A percentile compares a stretch with the other conserved stretches of the same genome.
phyloP scores from a whole-genome alignment of 2,329 filamentous ascomycete species.

The Colletotrichum gigasporum region DNA sequence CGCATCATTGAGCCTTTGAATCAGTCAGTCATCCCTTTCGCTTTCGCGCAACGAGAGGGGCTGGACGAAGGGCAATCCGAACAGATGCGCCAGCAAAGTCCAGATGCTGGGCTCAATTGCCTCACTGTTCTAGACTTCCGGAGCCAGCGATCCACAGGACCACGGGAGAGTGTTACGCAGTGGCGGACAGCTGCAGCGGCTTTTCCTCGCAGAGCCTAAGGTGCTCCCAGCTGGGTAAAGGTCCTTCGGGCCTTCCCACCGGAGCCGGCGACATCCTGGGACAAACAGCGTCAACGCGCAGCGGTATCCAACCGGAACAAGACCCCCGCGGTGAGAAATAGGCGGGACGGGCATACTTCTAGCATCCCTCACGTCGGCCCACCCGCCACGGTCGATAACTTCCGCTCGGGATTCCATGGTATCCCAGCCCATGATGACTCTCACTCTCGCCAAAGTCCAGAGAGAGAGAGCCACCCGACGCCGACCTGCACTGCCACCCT shows the following conservation, averaged over 20 bases:
- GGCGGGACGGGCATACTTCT: background rate
- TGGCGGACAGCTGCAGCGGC: no score
- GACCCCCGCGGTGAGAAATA: background rate
- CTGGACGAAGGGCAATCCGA: no score
- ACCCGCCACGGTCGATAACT: background rate
- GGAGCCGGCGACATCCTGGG: background rate
- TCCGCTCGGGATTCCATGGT: background rate
- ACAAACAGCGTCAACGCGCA: background rate
- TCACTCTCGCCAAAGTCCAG: no score
- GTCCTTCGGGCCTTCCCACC: no score
- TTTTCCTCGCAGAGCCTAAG: background rate
- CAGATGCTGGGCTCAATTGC: background rate
- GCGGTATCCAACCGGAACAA: constrained; percentile 9
- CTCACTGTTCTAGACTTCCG: background rate
- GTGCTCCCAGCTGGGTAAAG: no score
- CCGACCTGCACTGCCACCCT: constrained; percentile 23
- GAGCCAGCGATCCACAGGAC: no score
- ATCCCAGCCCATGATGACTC: no score
- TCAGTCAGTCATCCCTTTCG: background rate
- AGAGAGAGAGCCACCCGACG: no score
- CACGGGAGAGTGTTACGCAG: no score
- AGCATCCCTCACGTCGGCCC: background rate
- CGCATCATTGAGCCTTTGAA: background rate
- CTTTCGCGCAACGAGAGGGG: no score
- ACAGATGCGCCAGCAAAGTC: background rate